Conservation (phyloP, 371 early-diverging fungal genomes). For the Mortierella sp. region DNA sequence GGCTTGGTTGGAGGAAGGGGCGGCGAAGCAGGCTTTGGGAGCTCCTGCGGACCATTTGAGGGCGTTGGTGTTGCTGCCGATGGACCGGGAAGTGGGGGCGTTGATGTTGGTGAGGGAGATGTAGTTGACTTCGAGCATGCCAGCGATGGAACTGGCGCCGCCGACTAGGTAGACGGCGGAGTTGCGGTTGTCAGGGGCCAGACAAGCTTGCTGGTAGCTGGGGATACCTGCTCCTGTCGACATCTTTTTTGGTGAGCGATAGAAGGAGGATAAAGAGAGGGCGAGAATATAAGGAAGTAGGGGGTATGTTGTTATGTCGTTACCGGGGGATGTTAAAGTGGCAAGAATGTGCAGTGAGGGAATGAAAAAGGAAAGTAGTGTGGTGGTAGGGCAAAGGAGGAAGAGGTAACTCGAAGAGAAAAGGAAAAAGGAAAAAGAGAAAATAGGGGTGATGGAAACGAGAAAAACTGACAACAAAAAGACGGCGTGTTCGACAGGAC, state of each 20-base stretch:
- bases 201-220: conserved; percentile 1
- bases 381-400: not conserved
- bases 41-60: not conserved
- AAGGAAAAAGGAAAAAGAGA: not conserved
- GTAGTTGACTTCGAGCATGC: conserved; percentile 1
- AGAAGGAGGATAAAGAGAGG: not conserved
- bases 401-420: not conserved
- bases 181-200: not conserved
- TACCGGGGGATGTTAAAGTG: not conserved
- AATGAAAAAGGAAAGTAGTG: no score
- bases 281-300: not conserved
- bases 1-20: not conserved
- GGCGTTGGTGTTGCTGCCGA: not conserved
- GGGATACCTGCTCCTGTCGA: not conserved
- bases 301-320: not conserved
- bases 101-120: not conserved
- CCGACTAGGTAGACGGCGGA: conserved; percentile 1
- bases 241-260: not conserved
- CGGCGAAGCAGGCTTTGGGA: not conserved
- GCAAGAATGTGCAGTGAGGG: not conserved
- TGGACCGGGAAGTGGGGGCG: not conserved
- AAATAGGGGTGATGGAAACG: not conserved
- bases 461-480: no score
- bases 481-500: not conserved
- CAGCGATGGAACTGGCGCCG: not conserved